phyloP scores from a whole-genome alignment of 2,329 filamentous ascomycete genomes.

The Colletotrichum australisinense region DNA sequence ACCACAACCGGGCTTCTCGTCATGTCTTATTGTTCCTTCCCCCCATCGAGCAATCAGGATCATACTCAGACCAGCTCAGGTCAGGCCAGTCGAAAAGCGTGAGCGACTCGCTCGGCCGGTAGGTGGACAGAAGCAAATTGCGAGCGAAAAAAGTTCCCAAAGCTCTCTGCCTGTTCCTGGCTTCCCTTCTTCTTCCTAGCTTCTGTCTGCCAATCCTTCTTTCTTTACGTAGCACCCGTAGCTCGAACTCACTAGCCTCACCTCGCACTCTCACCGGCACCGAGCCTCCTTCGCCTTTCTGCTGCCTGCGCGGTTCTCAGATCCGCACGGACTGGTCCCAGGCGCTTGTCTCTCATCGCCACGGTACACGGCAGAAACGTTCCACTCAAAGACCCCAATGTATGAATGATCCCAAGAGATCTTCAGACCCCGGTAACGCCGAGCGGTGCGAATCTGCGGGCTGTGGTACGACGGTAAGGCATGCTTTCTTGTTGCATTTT shows the following conservation, averaged over 20 bases:
- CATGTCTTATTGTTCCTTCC: not conserved
- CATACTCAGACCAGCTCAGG: not conserved
- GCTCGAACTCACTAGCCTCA: not conserved
- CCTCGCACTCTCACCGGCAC: not conserved
- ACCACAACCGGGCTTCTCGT: not conserved
- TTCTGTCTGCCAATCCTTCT: not conserved
- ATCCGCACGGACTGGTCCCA: constrained; percentile 34
- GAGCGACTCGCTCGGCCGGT: not conserved
- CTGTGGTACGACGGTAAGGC: constrained; percentile 14
- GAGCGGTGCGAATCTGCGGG: constrained; percentile 22
- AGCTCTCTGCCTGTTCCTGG: not conserved
- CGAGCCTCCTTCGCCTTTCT: not conserved
- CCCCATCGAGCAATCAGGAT: not conserved
- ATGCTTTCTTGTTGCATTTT: constrained; percentile 7
- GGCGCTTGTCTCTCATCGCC: constrained; percentile 26
- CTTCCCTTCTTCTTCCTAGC: too few relatives aligned
- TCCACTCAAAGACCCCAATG: not conserved
- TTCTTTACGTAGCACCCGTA: not conserved
- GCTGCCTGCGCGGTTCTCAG: constrained; percentile 21
- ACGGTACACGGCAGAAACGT: constrained; percentile 24
- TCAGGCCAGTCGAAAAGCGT: not conserved
- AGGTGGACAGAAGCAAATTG: not conserved
- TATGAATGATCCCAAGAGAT: constrained; percentile 20
- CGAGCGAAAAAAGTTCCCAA: not conserved
- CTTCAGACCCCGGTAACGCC: constrained; percentile 18